Evolutionary conservation across 176 grass and related monocot genomes (phyloP).

Genomic region (Guadua angustifolia): DNA sequence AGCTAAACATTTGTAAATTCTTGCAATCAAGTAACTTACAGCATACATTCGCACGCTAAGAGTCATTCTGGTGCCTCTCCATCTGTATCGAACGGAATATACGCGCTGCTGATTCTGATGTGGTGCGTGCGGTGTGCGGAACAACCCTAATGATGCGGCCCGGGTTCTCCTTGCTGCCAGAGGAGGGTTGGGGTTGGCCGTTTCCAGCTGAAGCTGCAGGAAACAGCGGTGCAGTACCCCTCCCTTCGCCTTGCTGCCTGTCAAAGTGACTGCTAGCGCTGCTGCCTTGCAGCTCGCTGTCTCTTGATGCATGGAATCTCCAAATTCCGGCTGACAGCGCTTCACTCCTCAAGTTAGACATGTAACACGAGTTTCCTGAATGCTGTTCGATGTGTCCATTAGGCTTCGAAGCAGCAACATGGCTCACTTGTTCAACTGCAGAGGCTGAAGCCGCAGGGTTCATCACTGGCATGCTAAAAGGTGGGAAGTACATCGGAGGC

Average conservation of each 20-base stretch:
- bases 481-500: slow-evolving; percentile 68
- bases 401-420: slow-evolving; percentile 42
- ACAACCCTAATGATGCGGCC: slow-evolving; percentile 76
- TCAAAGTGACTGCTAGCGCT: slow-evolving; percentile 70
- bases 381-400: slow-evolving; percentile 52
- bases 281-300: slow-evolving; percentile 78
- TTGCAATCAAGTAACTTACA: slow-evolving; percentile 18
- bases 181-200: slow-evolving; percentile 43
- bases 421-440: slow-evolving; percentile 62
- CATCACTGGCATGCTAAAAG: slow-evolving; percentile 68
- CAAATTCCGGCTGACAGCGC: slow-evolving; percentile 50
- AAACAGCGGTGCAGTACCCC: slow-evolving; percentile 34
- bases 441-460: slow-evolving; percentile 54
- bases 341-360: slow-evolving; percentile 54
- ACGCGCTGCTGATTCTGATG: slow-evolving; percentile 71
- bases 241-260: slow-evolving; percentile 49
- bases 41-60: neutral
- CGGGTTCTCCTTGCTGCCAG: slow-evolving; percentile 48
- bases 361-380: slow-evolving; percentile 63
- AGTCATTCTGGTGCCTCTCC: slow-evolving; percentile 66
- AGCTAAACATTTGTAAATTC: slow-evolving; percentile 33
- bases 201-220: slow-evolving; percentile 39
- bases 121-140: slow-evolving; percentile 68
- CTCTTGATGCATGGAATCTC: slow-evolving; percentile 67
- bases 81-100: slow-evolving; percentile 91